Evolutionary conservation across 2,329 filamentous ascomycete genomes (phyloP).

Genomic region (Penicillium corylophilum): DNA sequence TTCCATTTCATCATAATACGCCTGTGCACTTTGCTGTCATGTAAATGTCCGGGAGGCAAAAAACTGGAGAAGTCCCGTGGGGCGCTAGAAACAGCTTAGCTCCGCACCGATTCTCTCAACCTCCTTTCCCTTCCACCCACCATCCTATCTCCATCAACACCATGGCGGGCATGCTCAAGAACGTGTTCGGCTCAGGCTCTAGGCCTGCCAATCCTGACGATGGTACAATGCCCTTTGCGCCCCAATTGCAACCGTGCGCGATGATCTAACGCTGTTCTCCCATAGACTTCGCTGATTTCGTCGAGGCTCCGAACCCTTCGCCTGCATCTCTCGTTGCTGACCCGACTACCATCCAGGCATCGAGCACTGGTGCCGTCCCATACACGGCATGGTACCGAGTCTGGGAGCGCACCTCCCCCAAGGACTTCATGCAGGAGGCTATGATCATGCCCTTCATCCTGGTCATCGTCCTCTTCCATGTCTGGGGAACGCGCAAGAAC

Average conservation of each 20-base stretch:
- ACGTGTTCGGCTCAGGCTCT: conserved; percentile 38
- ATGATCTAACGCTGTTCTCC: conserved; percentile 4
- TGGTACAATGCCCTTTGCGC: conserved; percentile 28
- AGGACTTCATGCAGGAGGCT: conserved; percentile 86
- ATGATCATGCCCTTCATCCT: conserved; percentile 74
- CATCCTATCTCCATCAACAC: conserved; percentile 17
- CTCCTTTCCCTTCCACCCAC: conserved; percentile 25
- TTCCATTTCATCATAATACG: no score
- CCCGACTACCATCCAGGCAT: conserved; percentile 40
- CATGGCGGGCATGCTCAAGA: conserved; percentile 43
- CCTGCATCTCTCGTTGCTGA: conserved; percentile 50
- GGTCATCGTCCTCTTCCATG: conserved; percentile 73
- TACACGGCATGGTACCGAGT: conserved; percentile 97
- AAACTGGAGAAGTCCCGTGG: conserved; percentile 36
- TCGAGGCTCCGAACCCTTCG: conserved; percentile 68
- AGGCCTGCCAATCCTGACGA: conserved; percentile 34
- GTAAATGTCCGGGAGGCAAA: conserved; percentile 3
- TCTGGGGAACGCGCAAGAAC: conserved; percentile 79
- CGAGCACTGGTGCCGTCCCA: conserved; percentile 55
- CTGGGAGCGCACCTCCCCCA: conserved; percentile 80
- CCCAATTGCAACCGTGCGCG: conserved; percentile 10
- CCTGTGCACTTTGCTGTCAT: background rate
- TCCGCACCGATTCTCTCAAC: conserved; percentile 25
- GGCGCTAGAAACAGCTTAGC: conserved; percentile 42
- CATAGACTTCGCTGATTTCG: conserved; percentile 92